phyloP scores from a whole-genome alignment of 2,329 filamentous ascomycete genomes.

The Alternaria gaisen region DNA sequence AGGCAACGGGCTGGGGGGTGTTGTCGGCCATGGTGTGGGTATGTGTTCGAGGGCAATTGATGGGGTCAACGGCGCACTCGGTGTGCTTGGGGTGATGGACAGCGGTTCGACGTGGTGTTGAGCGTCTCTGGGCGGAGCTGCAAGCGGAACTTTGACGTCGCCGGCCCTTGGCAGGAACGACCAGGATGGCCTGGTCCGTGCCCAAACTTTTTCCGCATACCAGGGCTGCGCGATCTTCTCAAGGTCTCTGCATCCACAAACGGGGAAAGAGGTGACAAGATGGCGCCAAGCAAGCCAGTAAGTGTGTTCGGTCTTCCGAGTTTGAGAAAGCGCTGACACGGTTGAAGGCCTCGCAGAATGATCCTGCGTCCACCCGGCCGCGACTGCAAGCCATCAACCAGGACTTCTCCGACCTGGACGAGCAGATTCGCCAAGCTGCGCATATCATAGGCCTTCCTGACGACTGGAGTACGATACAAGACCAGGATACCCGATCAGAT shows the following conservation, averaged over 20 bases:
- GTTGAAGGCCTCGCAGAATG: conserved; percentile 18
- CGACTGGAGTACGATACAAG: conserved; percentile 32
- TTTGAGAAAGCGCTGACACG: conserved; percentile 5
- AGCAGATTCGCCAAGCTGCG: conserved; percentile 53
- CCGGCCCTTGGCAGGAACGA: conserved; percentile 34
- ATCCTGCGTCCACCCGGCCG: conserved; percentile 45
- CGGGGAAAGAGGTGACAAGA: conserved; percentile 21
- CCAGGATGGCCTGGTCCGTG: conserved; percentile 22
- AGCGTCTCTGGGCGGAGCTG: conserved; percentile 28
- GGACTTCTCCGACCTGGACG: conserved; percentile 46
- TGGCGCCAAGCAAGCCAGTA: conserved; percentile 37
- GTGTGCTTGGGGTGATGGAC: conserved; percentile 21
- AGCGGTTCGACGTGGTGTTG: conserved; percentile 34
- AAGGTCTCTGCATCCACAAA: conserved; percentile 10
- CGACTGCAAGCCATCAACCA: conserved; percentile 53
- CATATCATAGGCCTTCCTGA: conserved; percentile 52
- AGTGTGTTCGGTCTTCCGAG: not conserved
- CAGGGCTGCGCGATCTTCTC: conserved; percentile 11
- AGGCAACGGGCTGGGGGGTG: conserved; percentile 63
- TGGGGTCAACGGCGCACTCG: conserved; percentile 28
- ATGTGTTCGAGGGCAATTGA: conserved; percentile 39
- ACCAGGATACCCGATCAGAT: conserved; percentile 15
- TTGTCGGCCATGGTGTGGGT: conserved; percentile 65
- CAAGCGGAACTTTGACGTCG: conserved; percentile 39
- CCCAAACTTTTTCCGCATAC: conserved; percentile 30